Evolutionary conservation across 768 basidiomycete species (phyloP).

Genomic region (Hirschioporus abietinus): DNA sequence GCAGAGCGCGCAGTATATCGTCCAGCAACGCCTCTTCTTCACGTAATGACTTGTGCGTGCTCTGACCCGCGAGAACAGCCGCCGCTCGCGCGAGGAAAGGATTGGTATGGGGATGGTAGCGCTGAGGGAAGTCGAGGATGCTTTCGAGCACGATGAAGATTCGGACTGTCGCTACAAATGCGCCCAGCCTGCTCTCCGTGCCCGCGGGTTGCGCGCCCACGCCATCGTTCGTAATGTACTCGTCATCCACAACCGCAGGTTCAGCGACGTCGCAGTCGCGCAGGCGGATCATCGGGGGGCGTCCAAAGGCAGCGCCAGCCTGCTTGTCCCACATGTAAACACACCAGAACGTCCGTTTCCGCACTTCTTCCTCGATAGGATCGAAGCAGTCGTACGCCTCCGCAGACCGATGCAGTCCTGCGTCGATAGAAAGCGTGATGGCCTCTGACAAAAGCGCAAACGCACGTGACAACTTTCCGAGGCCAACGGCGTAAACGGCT

Average conservation of each 20-base stretch:
- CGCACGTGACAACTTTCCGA: slow-evolving; percentile 84
- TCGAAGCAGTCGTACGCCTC: slow-evolving; percentile 86
- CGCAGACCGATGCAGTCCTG: slow-evolving; percentile 81
- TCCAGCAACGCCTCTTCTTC: slow-evolving; percentile 82
- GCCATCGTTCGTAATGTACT: slow-evolving; percentile 75
- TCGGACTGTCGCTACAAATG: slow-evolving; percentile 72
- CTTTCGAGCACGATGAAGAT: slow-evolving; percentile 87
- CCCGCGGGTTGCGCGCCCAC: slow-evolving; percentile 57
- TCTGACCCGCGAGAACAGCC: slow-evolving; percentile 56
- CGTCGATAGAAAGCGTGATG: slow-evolving; percentile 82
- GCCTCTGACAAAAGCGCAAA: slow-evolving; percentile 84
- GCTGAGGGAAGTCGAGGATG: slow-evolving; percentile 77
- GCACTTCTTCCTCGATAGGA: slow-evolving; percentile 83
- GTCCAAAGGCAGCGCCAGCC: slow-evolving; percentile 80
- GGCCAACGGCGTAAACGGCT: slow-evolving; percentile 89
- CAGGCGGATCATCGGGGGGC: slow-evolving; percentile 80
- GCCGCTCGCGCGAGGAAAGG: slow-evolving; percentile 77
- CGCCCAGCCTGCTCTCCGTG: slow-evolving; percentile 70
- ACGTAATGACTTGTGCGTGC: slow-evolving; percentile 57
- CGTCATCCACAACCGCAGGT: slow-evolving; percentile 82
- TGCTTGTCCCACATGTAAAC: slow-evolving; percentile 98
- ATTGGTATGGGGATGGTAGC: slow-evolving; percentile 53
- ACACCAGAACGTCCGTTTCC: slow-evolving; percentile 95
- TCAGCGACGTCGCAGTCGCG: slow-evolving; percentile 92
- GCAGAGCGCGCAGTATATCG: slow-evolving; percentile 67